A percentile compares a stretch with the other conserved stretches of the same genome.
These are phyloP conservation scores for Candida sojae DNA, from an alignment of 1,139 yeast genomes.

Conservation along the genomic window DNA sequence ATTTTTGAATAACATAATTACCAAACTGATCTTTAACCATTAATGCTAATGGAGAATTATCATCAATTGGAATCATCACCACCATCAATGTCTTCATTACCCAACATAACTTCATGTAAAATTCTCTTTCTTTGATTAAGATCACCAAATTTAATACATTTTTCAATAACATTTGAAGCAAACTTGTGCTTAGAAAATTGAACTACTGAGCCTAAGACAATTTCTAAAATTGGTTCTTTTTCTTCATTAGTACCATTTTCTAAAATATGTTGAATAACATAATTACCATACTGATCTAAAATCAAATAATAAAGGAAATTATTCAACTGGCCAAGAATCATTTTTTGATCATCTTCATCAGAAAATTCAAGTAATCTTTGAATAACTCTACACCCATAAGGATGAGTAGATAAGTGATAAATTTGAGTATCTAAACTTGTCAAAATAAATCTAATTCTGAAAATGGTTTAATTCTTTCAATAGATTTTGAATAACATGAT, in stretches of 20 bases:
- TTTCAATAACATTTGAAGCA: constrained; percentile 97
- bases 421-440: constrained; percentile 77
- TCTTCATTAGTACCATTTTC: constrained; percentile 67
- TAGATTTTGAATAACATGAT: constrained; percentile 94
- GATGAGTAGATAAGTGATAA: constrained; percentile 88
- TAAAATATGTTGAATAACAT: constrained; percentile 92
- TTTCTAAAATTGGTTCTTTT: constrained; percentile 41
- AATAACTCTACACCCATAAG: constrained; percentile 96
- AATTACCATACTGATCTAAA: constrained; percentile 97
- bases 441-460: constrained; percentile 70
- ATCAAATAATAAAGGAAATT: constrained; percentile 74
- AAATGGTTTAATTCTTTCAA: constrained; percentile 76
- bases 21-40: constrained; percentile 99
- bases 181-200: constrained; percentile 90
- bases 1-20: constrained; percentile 92
- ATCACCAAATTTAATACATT: constrained; percentile 78
- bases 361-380: constrained; percentile 87
- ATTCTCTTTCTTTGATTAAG: constrained; percentile 61
- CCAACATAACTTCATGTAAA: constrained; percentile 60
- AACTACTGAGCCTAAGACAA: constrained; percentile 62
- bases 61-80: constrained; percentile 46
- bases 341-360: constrained; percentile 59
- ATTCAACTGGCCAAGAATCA: constrained; percentile 70
- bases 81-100: constrained; percentile 37
- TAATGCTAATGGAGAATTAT: constrained; percentile 64